Base-by-base conservation (phyloP, 495 filamentous ascomycete species). In the Talaromyces ruber region DNA sequence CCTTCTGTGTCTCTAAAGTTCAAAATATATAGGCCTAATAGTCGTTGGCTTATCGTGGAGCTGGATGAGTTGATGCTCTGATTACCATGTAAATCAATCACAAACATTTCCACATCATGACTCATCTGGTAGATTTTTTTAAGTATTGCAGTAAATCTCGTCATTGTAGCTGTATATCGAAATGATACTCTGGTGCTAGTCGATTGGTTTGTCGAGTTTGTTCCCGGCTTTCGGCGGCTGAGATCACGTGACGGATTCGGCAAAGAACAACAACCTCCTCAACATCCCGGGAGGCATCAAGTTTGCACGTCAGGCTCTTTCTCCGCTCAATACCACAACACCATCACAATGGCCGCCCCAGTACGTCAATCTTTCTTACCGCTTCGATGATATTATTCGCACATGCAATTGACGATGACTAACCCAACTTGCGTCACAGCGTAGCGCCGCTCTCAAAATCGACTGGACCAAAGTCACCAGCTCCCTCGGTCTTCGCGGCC, bases 371-470 rank as follows among this genome's bases (percentile, higher is more conserved):
- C 9, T 14, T 1, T 51, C 60, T 18, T 32, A 64, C 68, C 68
- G 68, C 70, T 65, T 21, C 57, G 56, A 55, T 59, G 51, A 63
- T 54, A 22, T 9, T 62, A 12, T 45, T 18, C 62, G 37, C 64
- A 67, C 22, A 28, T 51, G 43, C 51, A 34, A 62, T 66, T 64
- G 52, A 59, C 32, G 11, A 24, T 22, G 65, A 62, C 51, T 63
- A 58, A 63, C 53, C 9, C 11, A 26, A 43, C 39, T 45, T 58
- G 61, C 63, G 57, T 61, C 65, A 76, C 82, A 98, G 94, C 89
- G 92, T 82, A 94, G 91, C 86, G 93, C 94, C 81, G 92, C 95
- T 80, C 86, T 93, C 79, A 99, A 97, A 86, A 86, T 99, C 84
- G 94, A 99, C 86, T 99, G 95, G 95, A 82, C 81, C 78, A 91